Evolutionary conservation across 2,329 filamentous ascomycete species (phyloP), one percentile per base, ranked within the genome.

Genomic region (Trichoderma breve): DNA sequence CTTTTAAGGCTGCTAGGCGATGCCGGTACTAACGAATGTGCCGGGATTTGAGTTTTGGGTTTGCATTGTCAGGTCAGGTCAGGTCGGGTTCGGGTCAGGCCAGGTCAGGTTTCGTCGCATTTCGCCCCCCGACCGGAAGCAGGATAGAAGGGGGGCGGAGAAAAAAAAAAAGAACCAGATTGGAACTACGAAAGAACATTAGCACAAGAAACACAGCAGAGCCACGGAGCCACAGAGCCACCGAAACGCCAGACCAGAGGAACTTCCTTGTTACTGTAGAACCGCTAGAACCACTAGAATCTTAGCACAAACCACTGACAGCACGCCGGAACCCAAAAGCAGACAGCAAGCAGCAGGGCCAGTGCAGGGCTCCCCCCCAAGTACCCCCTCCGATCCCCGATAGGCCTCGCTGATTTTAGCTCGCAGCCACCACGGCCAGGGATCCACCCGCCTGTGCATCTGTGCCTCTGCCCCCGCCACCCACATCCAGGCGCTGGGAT

Each of bases 381-480:
- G 34, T 36, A 36, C 34, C 14, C 60, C 68, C 47, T 51, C 68
- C 68, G 68, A 71, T 71, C 68, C 68, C 60, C 61, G 68, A 70
- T 65, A 60, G 68, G 68, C 39, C 68, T 64, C 60, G 43, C 61
- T 71, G 66, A 69, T 69, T 69, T 69, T 71, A 71, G 68, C 68
- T 66, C 61, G 68, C 68, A 66, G 68, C 68, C 66, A 69, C 55
- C 55, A 39, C 36, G 47, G 66, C 61, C 28, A n/a, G 21, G 21
- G 34, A 36, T 30, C 66, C 66, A 62, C 66, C 36, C 47, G 26
- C 57, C 57, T 60, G 65, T 67, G 64, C 64, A 53, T 67, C 51
- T 51, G 55, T 58, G 55, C 66, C 57, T 58, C 66, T 58, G 47
- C 66, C 51, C 32, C 65, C 57, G 57, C 65, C 66, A 69, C 57